Conservation (phyloP, 2,329 filamentous ascomycete species). For the Colletotrichum camelliae region DNA sequence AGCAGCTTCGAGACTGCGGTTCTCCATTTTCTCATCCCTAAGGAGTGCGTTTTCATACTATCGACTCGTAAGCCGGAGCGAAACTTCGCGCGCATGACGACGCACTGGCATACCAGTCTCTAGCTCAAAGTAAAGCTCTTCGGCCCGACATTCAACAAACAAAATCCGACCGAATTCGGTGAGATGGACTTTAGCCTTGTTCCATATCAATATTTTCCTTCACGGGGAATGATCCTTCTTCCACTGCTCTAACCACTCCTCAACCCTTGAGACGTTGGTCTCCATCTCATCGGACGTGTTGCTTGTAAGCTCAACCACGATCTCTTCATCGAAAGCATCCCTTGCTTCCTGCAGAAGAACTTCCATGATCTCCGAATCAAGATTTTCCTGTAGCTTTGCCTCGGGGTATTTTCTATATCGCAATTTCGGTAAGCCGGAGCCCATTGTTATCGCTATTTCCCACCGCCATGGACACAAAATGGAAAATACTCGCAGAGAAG, state of each 20-base stretch:
- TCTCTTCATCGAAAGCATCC: conserved; percentile 84
- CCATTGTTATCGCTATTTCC: background rate
- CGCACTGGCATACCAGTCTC: background rate
- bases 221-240: conserved; percentile 57
- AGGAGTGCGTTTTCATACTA: background rate
- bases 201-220: background rate
- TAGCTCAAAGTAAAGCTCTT: background rate
- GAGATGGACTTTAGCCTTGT: background rate
- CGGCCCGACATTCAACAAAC: background rate
- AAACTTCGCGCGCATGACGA: background rate
- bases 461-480: background rate
- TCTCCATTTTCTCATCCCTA: background rate
- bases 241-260: conserved; percentile 84
- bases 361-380: conserved; percentile 98
- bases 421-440: background rate
- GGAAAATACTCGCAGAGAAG: background rate
- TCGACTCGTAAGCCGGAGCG: background rate
- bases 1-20: background rate
- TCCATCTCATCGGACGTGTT: conserved; percentile 86
- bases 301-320: conserved; percentile 88
- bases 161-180: background rate
- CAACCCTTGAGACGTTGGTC: conserved; percentile 82
- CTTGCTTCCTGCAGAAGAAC: conserved; percentile 89
- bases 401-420: conserved; percentile 75
- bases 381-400: conserved; percentile 90